Evolutionary conservation across 148 eudicot species (phyloP).

Genomic region (Chenopodium album): DNA sequence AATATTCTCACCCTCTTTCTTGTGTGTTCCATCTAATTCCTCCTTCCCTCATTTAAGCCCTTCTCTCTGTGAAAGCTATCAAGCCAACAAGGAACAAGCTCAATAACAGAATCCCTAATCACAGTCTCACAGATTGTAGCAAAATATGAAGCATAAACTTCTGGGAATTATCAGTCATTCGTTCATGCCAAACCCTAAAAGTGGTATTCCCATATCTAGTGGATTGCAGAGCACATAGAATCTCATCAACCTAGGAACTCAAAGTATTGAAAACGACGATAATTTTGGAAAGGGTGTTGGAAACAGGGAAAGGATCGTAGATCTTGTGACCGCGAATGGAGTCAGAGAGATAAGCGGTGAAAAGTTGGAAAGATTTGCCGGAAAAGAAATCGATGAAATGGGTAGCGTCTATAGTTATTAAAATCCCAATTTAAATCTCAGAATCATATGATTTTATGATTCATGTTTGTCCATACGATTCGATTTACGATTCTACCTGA

Average conservation of each 20-base stretch:
- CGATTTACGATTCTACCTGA: too few relatives aligned
- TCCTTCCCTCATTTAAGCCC: too few relatives aligned
- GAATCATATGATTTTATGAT: too few relatives aligned
- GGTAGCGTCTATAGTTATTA: not conserved
- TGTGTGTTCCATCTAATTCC: too few relatives aligned
- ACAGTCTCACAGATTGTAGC: constrained; percentile 16
- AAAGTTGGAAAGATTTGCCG: constrained; percentile 62
- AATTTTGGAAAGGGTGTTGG: constrained; percentile 30
- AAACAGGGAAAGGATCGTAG: constrained; percentile 59
- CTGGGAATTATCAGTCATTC: constrained; percentile 41
- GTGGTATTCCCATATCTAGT: constrained; percentile 66
- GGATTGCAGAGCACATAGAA: constrained; percentile 58
- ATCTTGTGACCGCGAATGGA: constrained; percentile 55
- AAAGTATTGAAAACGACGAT: constrained; percentile 40
- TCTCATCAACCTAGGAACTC: constrained; percentile 41
- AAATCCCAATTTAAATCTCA: too few relatives aligned
- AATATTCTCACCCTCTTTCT: too few relatives aligned
- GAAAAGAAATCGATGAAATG: constrained; percentile 46
- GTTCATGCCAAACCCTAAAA: constrained; percentile 61
- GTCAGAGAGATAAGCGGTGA: constrained; percentile 63
- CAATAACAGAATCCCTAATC: constrained; percentile 39
- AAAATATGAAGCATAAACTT: constrained; percentile 43
- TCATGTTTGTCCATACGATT: too few relatives aligned
- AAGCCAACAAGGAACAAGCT: constrained; percentile 62
- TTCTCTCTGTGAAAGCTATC: constrained; percentile 47